These are phyloP conservation scores for Setaria italica DNA, from an alignment of 202 grass and related monocot species.

Conservation along the genomic window DNA sequence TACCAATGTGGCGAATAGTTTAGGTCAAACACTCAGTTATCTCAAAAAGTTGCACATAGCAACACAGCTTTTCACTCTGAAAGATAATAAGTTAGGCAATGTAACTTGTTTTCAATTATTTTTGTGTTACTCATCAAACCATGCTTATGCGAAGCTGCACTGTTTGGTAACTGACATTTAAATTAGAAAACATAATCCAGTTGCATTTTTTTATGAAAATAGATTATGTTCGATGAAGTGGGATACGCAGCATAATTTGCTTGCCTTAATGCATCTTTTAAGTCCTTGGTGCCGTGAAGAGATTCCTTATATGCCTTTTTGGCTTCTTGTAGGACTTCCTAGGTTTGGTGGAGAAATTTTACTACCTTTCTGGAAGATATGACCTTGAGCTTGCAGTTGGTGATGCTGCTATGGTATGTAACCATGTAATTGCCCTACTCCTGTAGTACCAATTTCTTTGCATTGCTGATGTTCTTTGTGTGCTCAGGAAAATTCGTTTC, in stretches of 20 bases:
- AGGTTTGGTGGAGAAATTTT: conserved; percentile 91
- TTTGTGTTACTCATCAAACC: background rate
- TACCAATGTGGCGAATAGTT: background rate
- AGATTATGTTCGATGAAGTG: conserved; percentile 8
- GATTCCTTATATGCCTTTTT: conserved; percentile 40
- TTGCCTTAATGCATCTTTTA: background rate
- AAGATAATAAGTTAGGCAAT: background rate
- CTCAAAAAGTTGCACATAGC: background rate
- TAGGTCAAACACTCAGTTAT: background rate
- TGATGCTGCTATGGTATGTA: conserved; percentile 87
- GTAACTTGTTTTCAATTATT: no score
- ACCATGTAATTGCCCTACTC: conserved; percentile 17
- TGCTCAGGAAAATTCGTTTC: conserved; percentile 88
- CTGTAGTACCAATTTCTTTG: conserved; percentile 19
- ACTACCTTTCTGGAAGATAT: conserved; percentile 96
- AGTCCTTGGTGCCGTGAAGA: background rate
- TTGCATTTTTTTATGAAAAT: conserved; percentile 4
- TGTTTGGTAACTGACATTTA: conserved; percentile 24
- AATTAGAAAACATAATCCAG: conserved; percentile 3
- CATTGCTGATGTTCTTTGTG: conserved; percentile 36
- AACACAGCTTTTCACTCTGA: background rate
- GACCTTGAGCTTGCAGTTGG: conserved; percentile 86
- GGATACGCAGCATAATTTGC: background rate
- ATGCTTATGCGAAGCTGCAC: conserved; percentile 8
- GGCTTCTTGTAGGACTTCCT: conserved; percentile 79